Conservation (phyloP, 176 grass and related monocot species). For the Elaeis guineensis region DNA sequence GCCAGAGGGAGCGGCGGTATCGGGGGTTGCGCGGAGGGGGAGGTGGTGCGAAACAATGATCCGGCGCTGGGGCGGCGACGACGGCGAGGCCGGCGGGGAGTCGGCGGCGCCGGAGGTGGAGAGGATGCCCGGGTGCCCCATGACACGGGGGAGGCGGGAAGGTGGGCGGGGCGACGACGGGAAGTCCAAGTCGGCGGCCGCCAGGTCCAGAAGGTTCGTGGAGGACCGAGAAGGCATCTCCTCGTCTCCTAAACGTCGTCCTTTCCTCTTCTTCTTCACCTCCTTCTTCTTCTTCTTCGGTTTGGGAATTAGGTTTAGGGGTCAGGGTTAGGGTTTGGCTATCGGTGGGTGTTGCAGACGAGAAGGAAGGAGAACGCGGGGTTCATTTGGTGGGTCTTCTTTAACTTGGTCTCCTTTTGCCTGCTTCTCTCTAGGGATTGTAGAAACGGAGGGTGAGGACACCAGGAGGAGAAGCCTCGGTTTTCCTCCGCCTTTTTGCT, state of each 20-base stretch:
- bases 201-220: slow-evolving; percentile 75
- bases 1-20: slow-evolving; percentile 27
- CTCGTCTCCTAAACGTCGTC: not conserved
- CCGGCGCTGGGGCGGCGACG: slow-evolving; percentile 17
- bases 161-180: slow-evolving; percentile 23
- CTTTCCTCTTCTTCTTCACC: too few species aligned
- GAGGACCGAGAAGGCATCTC: slow-evolving; percentile 76
- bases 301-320: not conserved
- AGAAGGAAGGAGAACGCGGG: slow-evolving; percentile 13
- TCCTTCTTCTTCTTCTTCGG: too few species aligned
- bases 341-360: slow-evolving; percentile 22
- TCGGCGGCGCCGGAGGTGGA: not conserved
- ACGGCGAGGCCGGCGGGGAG: not conserved
- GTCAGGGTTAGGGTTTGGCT: slow-evolving; percentile 3
- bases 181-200: slow-evolving; percentile 20
- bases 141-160: not conserved
- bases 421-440: too few species aligned
- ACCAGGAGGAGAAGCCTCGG: too few species aligned
- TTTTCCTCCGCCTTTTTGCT: too few species aligned
- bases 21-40: slow-evolving; percentile 35
- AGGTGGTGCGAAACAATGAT: slow-evolving; percentile 65
- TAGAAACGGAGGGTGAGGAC: too few species aligned
- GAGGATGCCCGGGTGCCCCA: not conserved
- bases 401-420: too few species aligned
- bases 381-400: slow-evolving; percentile 27